These are phyloP conservation scores for Cyphellophora europaea DNA, from an alignment of 2,329 filamentous ascomycete genomes.

Conservation along the genomic window DNA sequence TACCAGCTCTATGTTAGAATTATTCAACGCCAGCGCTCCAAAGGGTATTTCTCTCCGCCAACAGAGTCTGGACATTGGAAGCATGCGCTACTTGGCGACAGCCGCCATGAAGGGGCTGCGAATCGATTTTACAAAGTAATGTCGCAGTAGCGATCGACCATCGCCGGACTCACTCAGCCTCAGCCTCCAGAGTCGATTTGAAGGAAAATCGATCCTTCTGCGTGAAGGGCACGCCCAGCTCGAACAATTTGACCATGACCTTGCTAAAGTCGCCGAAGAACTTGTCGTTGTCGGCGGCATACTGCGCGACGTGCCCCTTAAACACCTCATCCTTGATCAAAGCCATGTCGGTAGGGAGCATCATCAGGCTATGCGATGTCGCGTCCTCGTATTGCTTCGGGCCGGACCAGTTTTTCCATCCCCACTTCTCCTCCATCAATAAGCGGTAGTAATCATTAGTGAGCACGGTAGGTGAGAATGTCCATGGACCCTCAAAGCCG, in stretches of 20 bases:
- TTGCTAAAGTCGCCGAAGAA: conserved; percentile 53
- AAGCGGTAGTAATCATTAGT: conserved; percentile 50
- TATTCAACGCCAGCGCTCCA: too few species aligned
- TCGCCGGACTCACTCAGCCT: too few species aligned
- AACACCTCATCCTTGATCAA: conserved; percentile 46
- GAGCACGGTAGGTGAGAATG: conserved; percentile 50
- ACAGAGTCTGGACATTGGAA: too few species aligned
- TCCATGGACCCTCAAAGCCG: conserved; percentile 51
- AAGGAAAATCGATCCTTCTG: too few species aligned
- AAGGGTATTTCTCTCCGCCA: too few species aligned
- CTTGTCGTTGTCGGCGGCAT: conserved; percentile 51
- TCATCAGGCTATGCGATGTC: conserved; percentile 47
- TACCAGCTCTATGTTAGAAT: too few species aligned
- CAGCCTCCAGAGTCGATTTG: too few species aligned
- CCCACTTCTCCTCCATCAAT: conserved; percentile 44
- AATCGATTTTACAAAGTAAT: too few species aligned
- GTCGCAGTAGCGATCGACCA: too few species aligned
- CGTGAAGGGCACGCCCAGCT: conserved; percentile 57
- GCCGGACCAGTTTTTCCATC: conserved; percentile 45
- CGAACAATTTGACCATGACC: conserved; percentile 52
- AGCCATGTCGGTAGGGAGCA: conserved; percentile 56
- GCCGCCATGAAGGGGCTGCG: too few species aligned
- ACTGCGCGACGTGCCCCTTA: conserved; percentile 46
- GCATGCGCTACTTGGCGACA: too few species aligned
- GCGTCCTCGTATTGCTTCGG: conserved; percentile 41